Conservation (phyloP, 1,139 yeast species). For the Candida sp. region DNA sequence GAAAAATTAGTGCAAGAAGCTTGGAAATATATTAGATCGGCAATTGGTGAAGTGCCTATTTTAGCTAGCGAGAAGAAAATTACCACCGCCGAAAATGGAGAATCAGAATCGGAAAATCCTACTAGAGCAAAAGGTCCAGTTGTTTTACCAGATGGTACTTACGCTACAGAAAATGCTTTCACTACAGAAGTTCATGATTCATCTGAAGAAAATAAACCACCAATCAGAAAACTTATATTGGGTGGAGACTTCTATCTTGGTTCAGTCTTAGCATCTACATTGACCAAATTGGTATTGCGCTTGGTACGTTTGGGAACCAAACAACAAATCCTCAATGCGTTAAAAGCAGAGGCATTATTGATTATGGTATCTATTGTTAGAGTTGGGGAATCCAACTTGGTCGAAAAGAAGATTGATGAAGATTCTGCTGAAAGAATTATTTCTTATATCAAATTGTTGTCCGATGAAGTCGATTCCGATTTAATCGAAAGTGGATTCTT, state of each 20-base stretch:
- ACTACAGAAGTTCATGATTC: conserved; percentile 39
- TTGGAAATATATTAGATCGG: conserved; percentile 82
- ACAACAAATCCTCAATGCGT: conserved; percentile 64
- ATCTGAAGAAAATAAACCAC: conserved; percentile 52
- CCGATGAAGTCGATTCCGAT: conserved; percentile 55
- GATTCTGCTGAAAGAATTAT: conserved; percentile 92
- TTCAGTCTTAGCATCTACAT: conserved; percentile 82
- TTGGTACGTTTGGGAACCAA: conserved; percentile 59
- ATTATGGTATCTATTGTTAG: conserved; percentile 90
- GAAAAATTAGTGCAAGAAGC: conserved; percentile 75
- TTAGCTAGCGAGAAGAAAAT: conserved; percentile 66
- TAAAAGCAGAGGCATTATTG: conserved; percentile 92
- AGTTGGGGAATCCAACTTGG: conserved; percentile 81
- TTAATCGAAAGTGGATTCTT: conserved; percentile 71
- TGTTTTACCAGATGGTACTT: conserved; percentile 96
- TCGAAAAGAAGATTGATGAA: conserved; percentile 81
- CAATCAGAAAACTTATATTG: conserved; percentile 77
- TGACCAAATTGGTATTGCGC: conserved; percentile 84
- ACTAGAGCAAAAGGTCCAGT: conserved; percentile 60
- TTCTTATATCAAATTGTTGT: conserved; percentile 74
- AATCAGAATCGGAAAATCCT: conserved; percentile 18
- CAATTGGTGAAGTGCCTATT: conserved; percentile 92
- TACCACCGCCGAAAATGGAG: conserved; percentile 26
- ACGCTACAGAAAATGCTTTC: conserved; percentile 93
- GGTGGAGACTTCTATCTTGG: conserved; percentile 92